Conservation (phyloP, 192 early-diverging fungal genomes). For the Cetraspora pellucida region DNA sequence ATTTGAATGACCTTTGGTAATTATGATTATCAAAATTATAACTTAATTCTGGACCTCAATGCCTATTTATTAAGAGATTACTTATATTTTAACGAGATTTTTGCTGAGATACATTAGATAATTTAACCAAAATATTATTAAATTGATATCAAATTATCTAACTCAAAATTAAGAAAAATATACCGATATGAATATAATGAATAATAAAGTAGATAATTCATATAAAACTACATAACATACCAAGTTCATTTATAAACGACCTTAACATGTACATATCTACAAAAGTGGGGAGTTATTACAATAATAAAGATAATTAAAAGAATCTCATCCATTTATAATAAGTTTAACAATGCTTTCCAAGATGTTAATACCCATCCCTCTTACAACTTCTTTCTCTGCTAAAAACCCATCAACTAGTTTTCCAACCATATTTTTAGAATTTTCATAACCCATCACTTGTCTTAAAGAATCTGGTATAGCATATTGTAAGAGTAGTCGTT, state of each 20-base stretch:
- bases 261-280: neutral
- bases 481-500: constrained; percentile 25
- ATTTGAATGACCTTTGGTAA: too few species aligned
- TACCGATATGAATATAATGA: too few species aligned
- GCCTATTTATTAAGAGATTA: too few species aligned
- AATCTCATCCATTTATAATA: neutral
- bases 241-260: neutral
- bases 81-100: too few species aligned
- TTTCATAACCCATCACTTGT: constrained; percentile 29
- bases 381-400: constrained; percentile 20
- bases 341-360: constrained; percentile 20
- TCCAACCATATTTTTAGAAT: constrained; percentile 17
- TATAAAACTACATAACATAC: too few species aligned
- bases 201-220: too few species aligned
- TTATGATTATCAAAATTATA: too few species aligned
- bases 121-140: too few species aligned
- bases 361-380: constrained; percentile 21
- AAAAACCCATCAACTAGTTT: constrained; percentile 29
- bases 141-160: too few species aligned
- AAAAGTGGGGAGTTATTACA: neutral
- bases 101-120: too few species aligned
- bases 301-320: neutral
- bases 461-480: constrained; percentile 15
- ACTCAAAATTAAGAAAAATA: too few species aligned
- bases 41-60: too few species aligned